A percentile compares a stretch with the other conserved stretches of the same genome.
phyloP scores from a whole-genome alignment of 139 green algal species.

The Closterium sp. region DNA sequence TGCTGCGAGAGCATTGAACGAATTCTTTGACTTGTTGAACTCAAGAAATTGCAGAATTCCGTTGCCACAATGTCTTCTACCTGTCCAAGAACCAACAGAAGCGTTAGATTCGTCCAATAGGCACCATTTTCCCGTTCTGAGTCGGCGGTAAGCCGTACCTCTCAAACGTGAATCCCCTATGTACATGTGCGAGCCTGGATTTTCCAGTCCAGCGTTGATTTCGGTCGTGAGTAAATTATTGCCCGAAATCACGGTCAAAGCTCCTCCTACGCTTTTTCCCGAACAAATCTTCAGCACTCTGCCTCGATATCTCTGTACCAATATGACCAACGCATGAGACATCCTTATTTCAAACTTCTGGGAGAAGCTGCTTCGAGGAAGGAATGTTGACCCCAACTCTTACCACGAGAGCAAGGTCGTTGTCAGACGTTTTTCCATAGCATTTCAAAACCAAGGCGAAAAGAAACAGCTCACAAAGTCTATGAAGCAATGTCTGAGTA shows the following conservation, averaged over 20 bases:
- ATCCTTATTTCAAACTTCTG: no score
- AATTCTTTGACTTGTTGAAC: not conserved
- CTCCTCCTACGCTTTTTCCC: no score
- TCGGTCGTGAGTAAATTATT: no score
- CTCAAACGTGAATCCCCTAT: not conserved
- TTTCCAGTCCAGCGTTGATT: no score
- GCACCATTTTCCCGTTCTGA: not conserved
- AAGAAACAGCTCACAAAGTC: no score
- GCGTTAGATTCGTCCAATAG: not conserved
- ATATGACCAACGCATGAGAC: not conserved
- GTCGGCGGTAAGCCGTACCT: not conserved
- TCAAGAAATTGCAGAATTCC: not conserved
- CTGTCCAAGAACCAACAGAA: not conserved
- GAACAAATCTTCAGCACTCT: not conserved
- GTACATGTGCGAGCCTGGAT: not conserved
- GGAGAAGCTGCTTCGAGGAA: not conserved
- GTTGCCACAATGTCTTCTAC: not conserved
- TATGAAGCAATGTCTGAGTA: not conserved
- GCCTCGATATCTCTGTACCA: not conserved
- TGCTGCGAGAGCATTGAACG: not conserved
- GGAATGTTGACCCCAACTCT: no score
- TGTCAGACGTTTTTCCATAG: no score
- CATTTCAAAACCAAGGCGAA: no score
- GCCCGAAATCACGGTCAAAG: no score
- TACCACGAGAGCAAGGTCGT: no score